These are phyloP conservation scores for Trichosporon asahii DNA, from an alignment of 1,284 basidiomycete genomes.

Conservation along the genomic window DNA sequence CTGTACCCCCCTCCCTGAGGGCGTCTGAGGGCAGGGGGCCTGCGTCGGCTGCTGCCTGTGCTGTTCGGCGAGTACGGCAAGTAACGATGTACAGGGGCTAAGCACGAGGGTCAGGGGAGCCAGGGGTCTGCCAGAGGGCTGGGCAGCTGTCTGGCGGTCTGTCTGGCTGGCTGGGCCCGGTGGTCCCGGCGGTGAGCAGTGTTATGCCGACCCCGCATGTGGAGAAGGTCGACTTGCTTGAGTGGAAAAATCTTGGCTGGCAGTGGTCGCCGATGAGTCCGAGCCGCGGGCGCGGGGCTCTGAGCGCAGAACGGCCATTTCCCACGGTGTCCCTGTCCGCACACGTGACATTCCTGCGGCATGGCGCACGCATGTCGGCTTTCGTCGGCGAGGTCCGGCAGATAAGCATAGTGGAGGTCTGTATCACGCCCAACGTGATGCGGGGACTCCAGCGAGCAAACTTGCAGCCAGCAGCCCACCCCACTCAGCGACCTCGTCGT, in stretches of 20 bases:
- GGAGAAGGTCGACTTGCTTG: neutral
- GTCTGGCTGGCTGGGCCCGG: neutral
- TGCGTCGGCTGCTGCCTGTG: neutral
- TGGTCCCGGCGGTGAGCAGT: conserved; percentile 8
- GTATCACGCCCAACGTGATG: neutral
- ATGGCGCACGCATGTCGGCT: neutral
- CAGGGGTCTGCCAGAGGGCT: neutral
- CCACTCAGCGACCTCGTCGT: neutral
- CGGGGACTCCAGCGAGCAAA: conserved; percentile 1
- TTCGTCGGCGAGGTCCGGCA: neutral
- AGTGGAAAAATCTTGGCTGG: neutral
- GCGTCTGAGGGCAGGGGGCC: neutral
- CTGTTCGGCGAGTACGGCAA: neutral
- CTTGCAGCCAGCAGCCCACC: neutral
- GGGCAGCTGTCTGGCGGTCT: neutral
- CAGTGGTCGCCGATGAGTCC: conserved; percentile 5
- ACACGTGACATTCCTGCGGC: neutral
- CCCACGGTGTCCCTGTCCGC: neutral
- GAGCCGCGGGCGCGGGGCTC: conserved; percentile 10
- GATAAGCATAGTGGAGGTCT: neutral
- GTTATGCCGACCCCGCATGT: conserved; percentile 10
- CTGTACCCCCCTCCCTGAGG: conserved; percentile 1
- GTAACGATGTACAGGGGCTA: neutral
- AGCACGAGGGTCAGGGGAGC: neutral
- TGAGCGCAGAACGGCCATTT: neutral